Evolutionary conservation across 768 basidiomycete genomes (phyloP).

Genomic region (Amanita molliuscula): DNA sequence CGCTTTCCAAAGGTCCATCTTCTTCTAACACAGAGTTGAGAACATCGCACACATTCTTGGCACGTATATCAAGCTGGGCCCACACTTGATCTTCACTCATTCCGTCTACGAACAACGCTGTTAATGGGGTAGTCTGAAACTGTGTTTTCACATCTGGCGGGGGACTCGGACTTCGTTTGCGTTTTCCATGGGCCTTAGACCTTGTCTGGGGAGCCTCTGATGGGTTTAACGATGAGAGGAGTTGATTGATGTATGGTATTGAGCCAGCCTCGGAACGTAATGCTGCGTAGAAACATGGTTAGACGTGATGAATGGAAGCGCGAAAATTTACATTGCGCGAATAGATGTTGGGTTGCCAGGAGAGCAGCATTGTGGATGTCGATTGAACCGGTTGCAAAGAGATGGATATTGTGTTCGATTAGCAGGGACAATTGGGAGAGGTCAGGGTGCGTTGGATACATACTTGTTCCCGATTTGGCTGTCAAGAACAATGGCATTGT

Average conservation of each 20-base stretch:
- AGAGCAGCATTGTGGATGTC: slow-evolving; percentile 51
- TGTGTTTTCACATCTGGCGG: slow-evolving; percentile 18
- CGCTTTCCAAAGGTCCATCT: slow-evolving; percentile 13
- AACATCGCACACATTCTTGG: slow-evolving; percentile 57
- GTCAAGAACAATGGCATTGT: slow-evolving; percentile 3
- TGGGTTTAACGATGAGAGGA: slow-evolving; percentile 63
- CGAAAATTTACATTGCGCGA: slow-evolving; percentile 54
- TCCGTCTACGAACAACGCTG: slow-evolving; percentile 62
- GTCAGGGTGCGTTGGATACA: slow-evolving; percentile 16
- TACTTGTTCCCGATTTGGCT: slow-evolving; percentile 5
- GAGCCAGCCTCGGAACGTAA: slow-evolving; percentile 60
- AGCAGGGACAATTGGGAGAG: slow-evolving; percentile 42
- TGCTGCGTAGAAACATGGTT: slow-evolving; percentile 29
- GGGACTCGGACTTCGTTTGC: slow-evolving; percentile 29
- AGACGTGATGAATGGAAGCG: slow-evolving; percentile 2
- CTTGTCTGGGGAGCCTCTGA: slow-evolving; percentile 65
- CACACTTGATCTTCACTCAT: slow-evolving; percentile 87
- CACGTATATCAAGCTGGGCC: slow-evolving; percentile 85
- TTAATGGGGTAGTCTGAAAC: slow-evolving; percentile 59
- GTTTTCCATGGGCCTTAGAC: slow-evolving; percentile 45
- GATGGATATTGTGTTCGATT: slow-evolving; percentile 42
- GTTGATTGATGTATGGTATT: slow-evolving; percentile 47
- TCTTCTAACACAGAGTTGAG: slow-evolving; percentile 53
- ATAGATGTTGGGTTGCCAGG: slow-evolving; percentile 61
- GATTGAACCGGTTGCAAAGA: slow-evolving; percentile 41